These are phyloP conservation scores for Yueomyces sp. DNA, from an alignment of 1,139 yeast species.

Conservation along the genomic window DNA sequence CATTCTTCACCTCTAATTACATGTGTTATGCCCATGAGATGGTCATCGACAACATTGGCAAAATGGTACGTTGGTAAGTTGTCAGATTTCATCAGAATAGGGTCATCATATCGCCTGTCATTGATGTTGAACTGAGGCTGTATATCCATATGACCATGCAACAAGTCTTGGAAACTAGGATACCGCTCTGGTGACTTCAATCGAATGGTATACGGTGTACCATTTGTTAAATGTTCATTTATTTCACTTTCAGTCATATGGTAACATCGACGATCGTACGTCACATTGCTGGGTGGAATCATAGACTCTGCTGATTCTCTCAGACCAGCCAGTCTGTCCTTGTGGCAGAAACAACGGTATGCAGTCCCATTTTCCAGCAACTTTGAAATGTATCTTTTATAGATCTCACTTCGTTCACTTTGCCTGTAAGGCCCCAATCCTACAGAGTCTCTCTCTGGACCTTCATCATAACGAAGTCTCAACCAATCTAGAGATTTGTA, in stretches of 20 bases:
- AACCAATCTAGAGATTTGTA: constrained; percentile 72
- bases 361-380: constrained; percentile 60
- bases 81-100: constrained; percentile 78
- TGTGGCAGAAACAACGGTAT: constrained; percentile 76
- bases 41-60: constrained; percentile 93
- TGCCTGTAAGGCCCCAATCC: constrained; percentile 80
- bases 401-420: constrained; percentile 61
- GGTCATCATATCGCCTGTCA: constrained; percentile 80
- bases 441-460: constrained; percentile 75
- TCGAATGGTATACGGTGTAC: constrained; percentile 37
- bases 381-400: constrained; percentile 41
- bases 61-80: constrained; percentile 93
- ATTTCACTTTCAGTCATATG: constrained; percentile 33
- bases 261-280: constrained; percentile 76
- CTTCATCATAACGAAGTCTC: constrained; percentile 66
- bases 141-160: constrained; percentile 64
- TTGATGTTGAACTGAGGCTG: constrained; percentile 66
- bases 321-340: constrained; percentile 57
- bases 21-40: constrained; percentile 82
- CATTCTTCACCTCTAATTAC: constrained; percentile 97
- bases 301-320: constrained; percentile 61
- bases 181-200: constrained; percentile 61
- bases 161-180: constrained; percentile 53
- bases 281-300: constrained; percentile 82
- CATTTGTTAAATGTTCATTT: constrained; percentile 21